phyloP scores from a whole-genome alignment of 2,329 filamentous ascomycete genomes.

The Trichoderma brevicompactum region DNA sequence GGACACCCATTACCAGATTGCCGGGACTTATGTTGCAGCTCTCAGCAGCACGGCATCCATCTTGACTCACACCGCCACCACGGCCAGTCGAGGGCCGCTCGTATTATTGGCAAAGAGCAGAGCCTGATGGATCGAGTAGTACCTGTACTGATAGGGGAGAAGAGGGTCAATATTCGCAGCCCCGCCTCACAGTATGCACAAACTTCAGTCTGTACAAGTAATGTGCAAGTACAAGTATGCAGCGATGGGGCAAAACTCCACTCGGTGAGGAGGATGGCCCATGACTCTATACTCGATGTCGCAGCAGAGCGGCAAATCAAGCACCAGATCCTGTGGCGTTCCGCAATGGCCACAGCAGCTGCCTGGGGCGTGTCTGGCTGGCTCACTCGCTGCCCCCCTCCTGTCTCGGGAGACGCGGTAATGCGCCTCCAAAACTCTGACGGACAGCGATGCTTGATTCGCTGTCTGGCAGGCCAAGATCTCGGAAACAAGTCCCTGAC shows the following conservation, averaged over 20 bases:
- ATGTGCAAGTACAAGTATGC: background rate
- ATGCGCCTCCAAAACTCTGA: conserved; percentile 19
- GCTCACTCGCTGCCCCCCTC: conserved; percentile 2
- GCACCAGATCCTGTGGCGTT: conserved; percentile 1
- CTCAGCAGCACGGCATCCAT: conserved; percentile 22
- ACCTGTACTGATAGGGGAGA: conserved; percentile 9
- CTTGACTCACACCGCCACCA: conserved; percentile 25
- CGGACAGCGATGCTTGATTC: conserved; percentile 23
- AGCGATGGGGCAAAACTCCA: conserved; percentile 8
- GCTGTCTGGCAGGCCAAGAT: conserved; percentile 20
- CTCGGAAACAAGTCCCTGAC: conserved; percentile 21
- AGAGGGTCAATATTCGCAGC: conserved; percentile 11
- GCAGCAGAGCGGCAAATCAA: background rate
- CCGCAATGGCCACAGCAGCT: conserved; percentile 4
- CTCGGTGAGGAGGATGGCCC: conserved; percentile 1
- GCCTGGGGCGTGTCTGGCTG: background rate
- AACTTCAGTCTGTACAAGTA: background rate
- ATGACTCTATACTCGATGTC: background rate
- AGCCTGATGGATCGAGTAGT: conserved; percentile 7
- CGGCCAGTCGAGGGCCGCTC: background rate
- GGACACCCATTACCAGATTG: conserved; percentile 31
- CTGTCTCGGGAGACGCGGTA: conserved; percentile 28
- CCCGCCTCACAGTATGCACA: conserved; percentile 24
- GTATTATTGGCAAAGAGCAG: background rate
- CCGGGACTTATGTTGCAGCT: conserved; percentile 30